phyloP scores from a whole-genome alignment of 148 eudicot species.

The Vaccinium darrowii region DNA sequence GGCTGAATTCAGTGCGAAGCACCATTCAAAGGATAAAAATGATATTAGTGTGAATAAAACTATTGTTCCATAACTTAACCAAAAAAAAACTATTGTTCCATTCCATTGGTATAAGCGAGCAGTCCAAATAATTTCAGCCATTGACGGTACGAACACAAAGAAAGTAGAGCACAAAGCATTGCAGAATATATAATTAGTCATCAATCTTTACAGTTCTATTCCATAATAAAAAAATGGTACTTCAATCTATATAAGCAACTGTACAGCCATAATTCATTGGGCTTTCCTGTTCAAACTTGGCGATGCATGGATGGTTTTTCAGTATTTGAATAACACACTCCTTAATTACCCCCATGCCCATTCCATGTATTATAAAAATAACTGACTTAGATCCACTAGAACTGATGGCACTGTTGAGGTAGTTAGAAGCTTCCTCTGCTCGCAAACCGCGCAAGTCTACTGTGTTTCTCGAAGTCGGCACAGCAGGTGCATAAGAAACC shows the following conservation, averaged over 20 bases:
- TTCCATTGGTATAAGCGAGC: background rate
- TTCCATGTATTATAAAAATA: conserved; percentile 73
- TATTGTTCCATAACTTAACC: background rate
- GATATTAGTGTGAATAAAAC: background rate
- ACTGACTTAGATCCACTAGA: conserved; percentile 62
- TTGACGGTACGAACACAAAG: background rate
- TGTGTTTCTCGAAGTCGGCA: conserved; percentile 83
- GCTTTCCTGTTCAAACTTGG: conserved; percentile 87
- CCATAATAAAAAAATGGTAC: background rate
- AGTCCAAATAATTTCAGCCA: background rate
- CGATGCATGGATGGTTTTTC: conserved; percentile 66
- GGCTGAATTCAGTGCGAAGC: background rate
- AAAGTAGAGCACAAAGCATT: background rate
- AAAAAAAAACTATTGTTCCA: background rate
- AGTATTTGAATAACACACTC: conserved; percentile 57
- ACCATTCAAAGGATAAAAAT: background rate
- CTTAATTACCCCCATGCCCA: conserved; percentile 86
- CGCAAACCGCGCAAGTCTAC: conserved; percentile 88
- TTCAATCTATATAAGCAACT: conserved; percentile 76
- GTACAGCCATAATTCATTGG: conserved; percentile 94
- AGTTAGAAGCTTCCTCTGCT: conserved; percentile 71
- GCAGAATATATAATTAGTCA: background rate
- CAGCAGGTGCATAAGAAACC: conserved; percentile 52
- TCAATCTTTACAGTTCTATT: background rate
- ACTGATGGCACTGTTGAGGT: conserved; percentile 64